Percentiles rank a stretch among this genome's conserved stretches.
Evolutionary conservation across 2,329 filamentous ascomycete species (phyloP).

Genomic region (Trichothecium roseum): DNA sequence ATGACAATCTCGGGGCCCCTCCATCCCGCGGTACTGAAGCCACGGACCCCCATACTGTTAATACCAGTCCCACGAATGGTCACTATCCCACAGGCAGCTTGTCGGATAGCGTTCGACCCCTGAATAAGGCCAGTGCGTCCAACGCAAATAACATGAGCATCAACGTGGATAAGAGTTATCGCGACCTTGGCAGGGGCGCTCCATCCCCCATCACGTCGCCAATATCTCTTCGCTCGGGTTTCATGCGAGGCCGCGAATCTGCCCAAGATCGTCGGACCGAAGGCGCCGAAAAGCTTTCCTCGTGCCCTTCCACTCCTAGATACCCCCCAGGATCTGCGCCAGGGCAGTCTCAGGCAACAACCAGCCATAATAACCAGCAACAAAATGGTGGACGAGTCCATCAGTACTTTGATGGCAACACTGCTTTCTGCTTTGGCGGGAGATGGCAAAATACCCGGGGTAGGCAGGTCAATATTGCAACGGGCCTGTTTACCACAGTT

Average conservation of each 20-base stretch:
- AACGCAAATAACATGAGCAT: conserved; percentile 31
- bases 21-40: conserved; percentile 72
- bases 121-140: conserved; percentile 40
- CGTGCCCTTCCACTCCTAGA: conserved; percentile 64
- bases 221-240: conserved; percentile 66
- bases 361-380: conserved; percentile 18
- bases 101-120: conserved; percentile 67
- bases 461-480: conserved; percentile 80
- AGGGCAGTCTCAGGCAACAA: conserved; percentile 23
- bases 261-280: conserved; percentile 43
- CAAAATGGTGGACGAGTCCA: conserved; percentile 53
- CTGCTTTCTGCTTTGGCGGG: conserved; percentile 77
- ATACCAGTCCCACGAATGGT: conserved; percentile 60
- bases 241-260: conserved; percentile 51
- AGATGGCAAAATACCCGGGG: conserved; percentile 81
- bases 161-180: conserved; percentile 51
- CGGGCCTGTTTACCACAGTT: conserved; percentile 67
- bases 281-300: conserved; percentile 76
- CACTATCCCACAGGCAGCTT: conserved; percentile 50
- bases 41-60: conserved; percentile 69
- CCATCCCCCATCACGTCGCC: conserved; percentile 60
- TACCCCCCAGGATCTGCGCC: conserved; percentile 19
- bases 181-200: conserved; percentile 33
- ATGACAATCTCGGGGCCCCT: conserved; percentile 47
- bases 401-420: conserved; percentile 91